These are phyloP conservation scores for Apiotrichum sp. DNA, from an alignment of 1,284 basidiomycete genomes.

Conservation along the genomic window DNA sequence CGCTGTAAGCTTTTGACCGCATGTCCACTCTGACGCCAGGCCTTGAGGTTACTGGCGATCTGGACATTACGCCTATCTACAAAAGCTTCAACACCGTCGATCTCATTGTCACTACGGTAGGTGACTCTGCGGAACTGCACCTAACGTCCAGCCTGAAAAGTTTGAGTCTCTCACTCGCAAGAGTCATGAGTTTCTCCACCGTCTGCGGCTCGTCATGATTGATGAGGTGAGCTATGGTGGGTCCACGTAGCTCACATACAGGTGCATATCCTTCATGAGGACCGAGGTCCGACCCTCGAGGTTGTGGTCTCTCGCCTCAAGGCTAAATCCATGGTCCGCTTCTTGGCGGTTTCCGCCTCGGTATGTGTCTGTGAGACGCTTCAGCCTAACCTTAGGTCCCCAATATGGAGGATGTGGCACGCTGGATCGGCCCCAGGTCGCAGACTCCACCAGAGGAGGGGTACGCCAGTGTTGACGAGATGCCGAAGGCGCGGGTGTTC, in stretches of 20 bases:
- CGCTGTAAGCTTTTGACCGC: constrained; percentile 54
- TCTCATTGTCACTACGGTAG: constrained; percentile 75
- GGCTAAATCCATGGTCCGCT: constrained; percentile 55
- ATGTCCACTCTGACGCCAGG: constrained; percentile 50
- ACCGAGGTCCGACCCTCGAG: constrained; percentile 82
- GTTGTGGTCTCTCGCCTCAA: constrained; percentile 87
- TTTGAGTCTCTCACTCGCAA: constrained; percentile 86
- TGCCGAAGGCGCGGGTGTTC: constrained; percentile 60
- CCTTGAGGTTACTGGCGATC: constrained; percentile 88
- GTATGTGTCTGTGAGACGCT: constrained; percentile 44
- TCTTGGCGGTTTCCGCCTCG: constrained; percentile 86
- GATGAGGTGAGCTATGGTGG: constrained; percentile 63
- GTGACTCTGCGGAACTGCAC: constrained; percentile 45
- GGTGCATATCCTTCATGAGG: constrained; percentile 89
- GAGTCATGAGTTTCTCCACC: constrained; percentile 33
- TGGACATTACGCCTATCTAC: constrained; percentile 59
- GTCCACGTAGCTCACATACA: constrained; percentile 33
- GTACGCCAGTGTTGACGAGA: constrained; percentile 15
- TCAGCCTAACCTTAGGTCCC: constrained; percentile 49
- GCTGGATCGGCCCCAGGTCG: constrained; percentile 60
- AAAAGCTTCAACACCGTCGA: constrained; percentile 61
- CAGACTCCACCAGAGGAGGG: not conserved
- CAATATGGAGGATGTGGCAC: constrained; percentile 82
- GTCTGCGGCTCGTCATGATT: constrained; percentile 63
- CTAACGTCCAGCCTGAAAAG: constrained; percentile 72